phyloP scores from a whole-genome alignment of 148 eudicot species.

The Arctostaphylos glauca region DNA sequence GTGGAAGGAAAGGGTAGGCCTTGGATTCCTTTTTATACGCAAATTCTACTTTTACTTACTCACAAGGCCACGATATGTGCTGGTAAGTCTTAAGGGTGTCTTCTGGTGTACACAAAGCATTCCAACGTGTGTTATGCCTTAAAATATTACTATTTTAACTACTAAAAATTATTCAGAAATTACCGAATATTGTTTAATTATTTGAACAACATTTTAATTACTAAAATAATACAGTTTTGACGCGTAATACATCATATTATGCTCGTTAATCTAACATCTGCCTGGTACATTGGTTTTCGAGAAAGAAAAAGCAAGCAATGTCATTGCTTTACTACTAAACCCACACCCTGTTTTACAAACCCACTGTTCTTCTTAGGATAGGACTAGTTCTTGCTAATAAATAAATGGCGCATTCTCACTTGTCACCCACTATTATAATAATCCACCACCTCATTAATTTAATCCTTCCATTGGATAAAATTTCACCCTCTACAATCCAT shows the following conservation, averaged over 20 bases:
- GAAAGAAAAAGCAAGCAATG: background rate
- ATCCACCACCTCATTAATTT: background rate
- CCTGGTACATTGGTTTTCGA: background rate
- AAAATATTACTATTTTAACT: too few species aligned
- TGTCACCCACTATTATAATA: background rate
- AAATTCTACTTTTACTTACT: background rate
- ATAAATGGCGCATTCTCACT: background rate
- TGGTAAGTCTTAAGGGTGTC: too few species aligned
- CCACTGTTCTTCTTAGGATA: background rate
- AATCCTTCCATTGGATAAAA: background rate
- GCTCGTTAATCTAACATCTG: background rate
- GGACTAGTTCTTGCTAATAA: too few species aligned
- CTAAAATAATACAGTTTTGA: too few species aligned
- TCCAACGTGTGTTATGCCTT: too few species aligned
- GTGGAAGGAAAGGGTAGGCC: slow-evolving; percentile 16
- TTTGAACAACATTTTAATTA: too few species aligned
- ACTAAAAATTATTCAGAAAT: too few species aligned
- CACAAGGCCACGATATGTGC: background rate
- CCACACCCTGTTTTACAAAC: background rate
- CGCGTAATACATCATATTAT: too few species aligned
- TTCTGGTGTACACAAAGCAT: too few species aligned
- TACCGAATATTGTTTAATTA: too few species aligned
- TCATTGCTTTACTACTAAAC: background rate
- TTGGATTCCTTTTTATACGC: slow-evolving; percentile 18
- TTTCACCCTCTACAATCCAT: background rate